A percentile compares a stretch with the other conserved stretches of the same genome.
Conservation (phyloP, 2,329 filamentous ascomycete genomes). For the Claviceps lovelessii region DNA sequence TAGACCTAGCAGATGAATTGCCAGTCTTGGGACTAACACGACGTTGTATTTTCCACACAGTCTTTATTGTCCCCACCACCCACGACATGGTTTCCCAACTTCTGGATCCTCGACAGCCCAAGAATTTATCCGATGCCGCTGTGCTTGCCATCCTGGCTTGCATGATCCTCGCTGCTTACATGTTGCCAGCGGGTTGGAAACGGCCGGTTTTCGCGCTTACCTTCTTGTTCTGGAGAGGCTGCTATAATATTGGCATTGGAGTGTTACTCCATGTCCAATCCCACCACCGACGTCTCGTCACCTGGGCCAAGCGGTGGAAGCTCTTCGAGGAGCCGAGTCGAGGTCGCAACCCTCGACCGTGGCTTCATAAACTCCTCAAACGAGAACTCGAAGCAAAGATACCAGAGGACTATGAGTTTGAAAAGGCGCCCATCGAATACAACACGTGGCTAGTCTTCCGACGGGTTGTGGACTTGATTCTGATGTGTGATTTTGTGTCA, state of each 20-base stretch:
- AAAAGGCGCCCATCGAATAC: slow-evolving; percentile 88
- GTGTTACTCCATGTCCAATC: slow-evolving; percentile 81
- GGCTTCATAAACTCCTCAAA: slow-evolving; percentile 72
- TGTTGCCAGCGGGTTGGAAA: slow-evolving; percentile 54
- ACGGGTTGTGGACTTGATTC: slow-evolving; percentile 84
- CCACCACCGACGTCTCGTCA: slow-evolving; percentile 68
- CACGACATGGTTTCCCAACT: slow-evolving; percentile 99
- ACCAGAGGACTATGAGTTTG: slow-evolving; percentile 82
- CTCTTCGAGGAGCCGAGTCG: slow-evolving; percentile 73
- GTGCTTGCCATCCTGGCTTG: slow-evolving; percentile 66
- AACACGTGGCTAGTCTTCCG: slow-evolving; percentile 98
- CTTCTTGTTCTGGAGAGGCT: slow-evolving; percentile 84
- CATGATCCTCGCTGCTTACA: slow-evolving; percentile 61
- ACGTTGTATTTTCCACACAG: slow-evolving; percentile 29
- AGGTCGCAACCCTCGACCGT: slow-evolving; percentile 71
- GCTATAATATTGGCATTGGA: slow-evolving; percentile 90
- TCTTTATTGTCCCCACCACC: slow-evolving; percentile 88
- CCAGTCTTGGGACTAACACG: slow-evolving; percentile 4
- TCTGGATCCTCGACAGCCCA: slow-evolving; percentile 84
- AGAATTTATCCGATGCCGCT: slow-evolving; percentile 75
- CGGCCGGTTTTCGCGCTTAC: slow-evolving; percentile 66
- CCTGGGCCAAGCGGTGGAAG: slow-evolving; percentile 73
- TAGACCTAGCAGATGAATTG: not conserved
- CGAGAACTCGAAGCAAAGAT: slow-evolving; percentile 90
- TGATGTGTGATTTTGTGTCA: slow-evolving; percentile 97